Evolutionary conservation across 331 rosid genomes (phyloP), one percentile per base, ranked within the genome.

Genomic region (Malus hybrid): DNA sequence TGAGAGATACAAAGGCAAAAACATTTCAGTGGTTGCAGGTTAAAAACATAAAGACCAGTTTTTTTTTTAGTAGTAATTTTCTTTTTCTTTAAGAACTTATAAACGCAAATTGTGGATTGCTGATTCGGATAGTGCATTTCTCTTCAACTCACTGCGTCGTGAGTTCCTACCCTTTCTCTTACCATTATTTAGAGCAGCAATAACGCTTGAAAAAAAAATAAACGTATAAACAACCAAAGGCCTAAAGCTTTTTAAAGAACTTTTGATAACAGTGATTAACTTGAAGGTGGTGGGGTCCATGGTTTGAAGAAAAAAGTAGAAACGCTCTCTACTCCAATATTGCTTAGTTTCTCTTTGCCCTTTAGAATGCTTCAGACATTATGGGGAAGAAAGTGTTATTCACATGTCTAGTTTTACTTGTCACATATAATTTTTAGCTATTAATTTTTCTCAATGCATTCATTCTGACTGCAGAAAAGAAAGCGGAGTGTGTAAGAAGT

Each of bases 1-100:
- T 2, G 97, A 94, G 86, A 88, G 96, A n/a, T 94, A 90, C 87
- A 88, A 92, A 76, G 93, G 87, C 76, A 87, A 94, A 83, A 89
- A 92, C 76, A 94, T 92, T 80, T 85, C 96, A 18, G 97, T 94
- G 65, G 97, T 94, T 80, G 99, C 99, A 86, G 99, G 99, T 95
- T 83, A 82, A 62, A 4, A 29, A 13, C 4, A 55, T 27, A 44
- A 55, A 20, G 15, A 32, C 4, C 27, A 15, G 74, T 13, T n/a
- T 24, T 73, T 42, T 22, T 8, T 29, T 48, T 44, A 44, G 1
- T 44, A 44, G 52, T 12, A 44, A 44, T 72, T 76, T 34, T 65
- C 14, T 42, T 69, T 60, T 27, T 28, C 2, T 24, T 42, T 42
- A 24, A 24, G 16, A 44, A 44, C 52, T 44, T 42, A 44, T 44